Conservation (phyloP, 257 asterid genomes). For the Solanum acaule region DNA sequence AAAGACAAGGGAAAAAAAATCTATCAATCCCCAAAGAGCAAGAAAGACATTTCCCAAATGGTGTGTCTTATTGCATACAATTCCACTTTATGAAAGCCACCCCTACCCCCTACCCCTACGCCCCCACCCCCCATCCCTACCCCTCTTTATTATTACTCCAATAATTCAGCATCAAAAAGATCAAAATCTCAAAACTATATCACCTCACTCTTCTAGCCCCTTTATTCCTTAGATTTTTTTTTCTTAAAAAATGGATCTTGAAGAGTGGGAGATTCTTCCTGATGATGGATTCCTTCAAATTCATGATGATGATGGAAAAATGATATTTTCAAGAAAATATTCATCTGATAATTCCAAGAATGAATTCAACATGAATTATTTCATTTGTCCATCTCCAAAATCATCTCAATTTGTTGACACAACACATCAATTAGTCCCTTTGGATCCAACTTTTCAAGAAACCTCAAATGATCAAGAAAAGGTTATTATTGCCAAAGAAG, state of each 20-base stretch:
- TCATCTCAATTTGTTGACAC: constrained; percentile 26
- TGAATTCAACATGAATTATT: constrained; percentile 3
- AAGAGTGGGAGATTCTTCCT: constrained; percentile 80
- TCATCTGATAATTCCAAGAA: neutral
- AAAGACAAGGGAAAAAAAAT: neutral
- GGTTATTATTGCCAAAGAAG: neutral
- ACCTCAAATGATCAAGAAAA: constrained; percentile 2
- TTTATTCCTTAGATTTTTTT: neutral
- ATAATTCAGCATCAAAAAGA: neutral
- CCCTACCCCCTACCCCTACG: neutral
- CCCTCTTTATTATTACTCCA: neutral
- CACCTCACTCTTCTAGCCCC: neutral
- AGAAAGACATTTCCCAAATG: constrained; percentile 3
- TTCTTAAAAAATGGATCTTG: constrained; percentile 24
- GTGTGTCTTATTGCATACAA: constrained; percentile 7
- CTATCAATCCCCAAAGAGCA: constrained; percentile 2
- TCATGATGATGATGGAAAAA: constrained; percentile 42
- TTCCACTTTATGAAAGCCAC: constrained; percentile 20
- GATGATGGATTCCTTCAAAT: constrained; percentile 64
- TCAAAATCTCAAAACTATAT: neutral
- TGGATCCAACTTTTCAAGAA: constrained; percentile 1
- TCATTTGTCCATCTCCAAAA: neutral
- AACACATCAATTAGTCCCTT: constrained; percentile 15
- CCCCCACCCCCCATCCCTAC: no score
- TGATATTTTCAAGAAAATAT: constrained; percentile 41